Evolutionary conservation across 805 yeast species (phyloP).

Genomic region (Candida rishiriensis): DNA sequence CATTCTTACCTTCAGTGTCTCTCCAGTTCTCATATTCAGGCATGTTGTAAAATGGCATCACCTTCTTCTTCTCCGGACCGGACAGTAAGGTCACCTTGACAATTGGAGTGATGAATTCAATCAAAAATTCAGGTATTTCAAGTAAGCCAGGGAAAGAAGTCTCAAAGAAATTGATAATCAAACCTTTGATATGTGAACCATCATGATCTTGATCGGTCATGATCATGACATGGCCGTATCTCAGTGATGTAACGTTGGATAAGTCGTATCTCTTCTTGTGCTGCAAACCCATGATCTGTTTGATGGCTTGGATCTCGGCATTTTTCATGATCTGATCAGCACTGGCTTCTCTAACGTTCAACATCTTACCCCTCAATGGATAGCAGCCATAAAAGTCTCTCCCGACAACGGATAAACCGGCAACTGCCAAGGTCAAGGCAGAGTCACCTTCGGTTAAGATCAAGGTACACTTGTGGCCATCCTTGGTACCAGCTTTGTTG

Average conservation of each 20-base stretch:
- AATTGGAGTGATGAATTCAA: conserved; percentile 95
- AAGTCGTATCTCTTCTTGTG: conserved; percentile 73
- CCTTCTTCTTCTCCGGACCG: conserved; percentile 48
- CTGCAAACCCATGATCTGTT: conserved; percentile 92
- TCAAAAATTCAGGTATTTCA: conserved; percentile 83
- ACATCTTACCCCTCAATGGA: conserved; percentile 90
- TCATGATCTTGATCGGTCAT: conserved; percentile 99
- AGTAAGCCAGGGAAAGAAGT: conserved; percentile 91
- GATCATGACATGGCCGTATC: conserved; percentile 97
- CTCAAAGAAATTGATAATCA: conserved; percentile 88
- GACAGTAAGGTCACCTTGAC: conserved; percentile 78
- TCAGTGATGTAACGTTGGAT: conserved; percentile 62
- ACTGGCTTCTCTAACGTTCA: conserved; percentile 94
- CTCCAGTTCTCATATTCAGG: conserved; percentile 96
- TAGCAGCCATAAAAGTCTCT: conserved; percentile 93
- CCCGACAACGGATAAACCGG: conserved; percentile 93
- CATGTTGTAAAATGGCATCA: conserved; percentile 83
- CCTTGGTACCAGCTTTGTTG: conserved; percentile 90
- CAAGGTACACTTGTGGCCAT: conserved; percentile 87
- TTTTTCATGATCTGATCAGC: conserved; percentile 93
- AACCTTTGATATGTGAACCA: conserved; percentile 96
- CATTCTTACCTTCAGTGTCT: conserved; percentile 67
- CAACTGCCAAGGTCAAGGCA: conserved; percentile 85
- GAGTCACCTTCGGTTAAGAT: conserved; percentile 97
- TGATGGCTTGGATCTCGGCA: conserved; percentile 90